Evolutionary conservation across 1,284 basidiomycete genomes (phyloP), one percentile per base, ranked within the genome.

Genomic region (Sanguinoderma infundibulare): DNA sequence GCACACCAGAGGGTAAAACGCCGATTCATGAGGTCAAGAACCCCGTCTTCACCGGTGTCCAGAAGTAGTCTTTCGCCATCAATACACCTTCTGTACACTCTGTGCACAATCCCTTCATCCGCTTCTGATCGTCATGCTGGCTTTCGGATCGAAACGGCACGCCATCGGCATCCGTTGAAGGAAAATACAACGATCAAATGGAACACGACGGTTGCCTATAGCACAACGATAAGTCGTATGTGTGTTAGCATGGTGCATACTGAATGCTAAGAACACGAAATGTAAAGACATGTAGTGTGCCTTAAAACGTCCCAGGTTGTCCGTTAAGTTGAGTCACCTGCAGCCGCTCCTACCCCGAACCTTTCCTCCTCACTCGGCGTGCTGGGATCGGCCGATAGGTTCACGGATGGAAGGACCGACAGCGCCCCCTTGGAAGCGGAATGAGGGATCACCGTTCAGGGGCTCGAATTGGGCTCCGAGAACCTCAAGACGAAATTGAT

Each of bases 1-100:
- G 96, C 22, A 83, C 94, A 55, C 93, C 97, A 64, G 86, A 84
- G 70, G 95, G 93, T 69, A 84, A 94, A 78, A 84, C 86, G 49
- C 96, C 89, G 66, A 89, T 99, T 73, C 94, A 98, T 76, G 96
- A 98, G 75, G 87, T 96, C 76, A 84, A 89, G 78, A 92, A 83
- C 68, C 95, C 95, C 3, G 84, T 96, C 73, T 94, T 84, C 79
- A 90, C 84, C 63, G 79, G 85, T 56, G 80, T 93, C 68, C 93
- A 95, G 81, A 89, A 88, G 79, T 90, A 83, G 79, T 61, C 44
- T 15, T 30, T 22, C 54, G 36, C 52, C 39, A 52, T 38, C 55
- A 39, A 57, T 63, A 66, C 58, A 58, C 52, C 46, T 53, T 63
- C 53, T 55, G 51, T n/a, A n/a, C n/a, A n/a, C n/a, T n/a, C 51